These are phyloP conservation scores for Sergeia podlipaevii DNA, from an alignment of 208 protist genomes.

Conservation along the genomic window DNA sequence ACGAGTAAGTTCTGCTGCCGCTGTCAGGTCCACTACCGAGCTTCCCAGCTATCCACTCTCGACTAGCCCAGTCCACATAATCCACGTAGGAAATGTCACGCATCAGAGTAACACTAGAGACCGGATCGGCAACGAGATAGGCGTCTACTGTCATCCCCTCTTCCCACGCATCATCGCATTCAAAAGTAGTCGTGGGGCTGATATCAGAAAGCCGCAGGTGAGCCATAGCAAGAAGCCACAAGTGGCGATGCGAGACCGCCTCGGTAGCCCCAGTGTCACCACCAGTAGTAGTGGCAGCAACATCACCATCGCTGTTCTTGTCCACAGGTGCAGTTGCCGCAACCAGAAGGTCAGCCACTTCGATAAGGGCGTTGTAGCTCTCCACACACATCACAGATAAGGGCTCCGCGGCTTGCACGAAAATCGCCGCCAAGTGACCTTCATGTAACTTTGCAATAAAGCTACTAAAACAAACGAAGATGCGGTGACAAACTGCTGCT, in stretches of 20 bases:
- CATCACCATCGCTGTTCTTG: neutral
- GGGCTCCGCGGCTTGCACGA: slow-evolving; percentile 9
- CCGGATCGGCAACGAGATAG: slow-evolving; percentile 16
- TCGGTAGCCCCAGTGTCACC: neutral
- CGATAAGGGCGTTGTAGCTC: slow-evolving; percentile 25
- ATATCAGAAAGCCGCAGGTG: slow-evolving; percentile 39
- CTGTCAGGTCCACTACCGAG: no score
- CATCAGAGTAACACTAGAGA: slow-evolving; percentile 18
- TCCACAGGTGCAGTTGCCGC: neutral
- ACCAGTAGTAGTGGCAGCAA: no score
- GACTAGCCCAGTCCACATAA: slow-evolving; percentile 29
- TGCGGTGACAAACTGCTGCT: no score
- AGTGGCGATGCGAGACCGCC: slow-evolving; percentile 20
- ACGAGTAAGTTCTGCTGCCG: no score
- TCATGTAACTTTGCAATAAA: slow-evolving; percentile 20
- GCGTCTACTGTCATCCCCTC: slow-evolving; percentile 6
- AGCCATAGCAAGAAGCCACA: slow-evolving; percentile 40
- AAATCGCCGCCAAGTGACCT: slow-evolving; percentile 18
- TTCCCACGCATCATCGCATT: neutral
- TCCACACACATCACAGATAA: slow-evolving; percentile 17
- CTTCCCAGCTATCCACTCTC: no score
- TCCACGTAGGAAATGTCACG: slow-evolving; percentile 26
- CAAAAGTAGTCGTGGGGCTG: no score
- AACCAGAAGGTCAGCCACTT: slow-evolving; percentile 19
- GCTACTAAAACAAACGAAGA: slow-evolving; percentile 13